Evolutionary conservation across 495 filamentous ascomycete genomes (phyloP).

Genomic region (Penicillium ochrochloron): DNA sequence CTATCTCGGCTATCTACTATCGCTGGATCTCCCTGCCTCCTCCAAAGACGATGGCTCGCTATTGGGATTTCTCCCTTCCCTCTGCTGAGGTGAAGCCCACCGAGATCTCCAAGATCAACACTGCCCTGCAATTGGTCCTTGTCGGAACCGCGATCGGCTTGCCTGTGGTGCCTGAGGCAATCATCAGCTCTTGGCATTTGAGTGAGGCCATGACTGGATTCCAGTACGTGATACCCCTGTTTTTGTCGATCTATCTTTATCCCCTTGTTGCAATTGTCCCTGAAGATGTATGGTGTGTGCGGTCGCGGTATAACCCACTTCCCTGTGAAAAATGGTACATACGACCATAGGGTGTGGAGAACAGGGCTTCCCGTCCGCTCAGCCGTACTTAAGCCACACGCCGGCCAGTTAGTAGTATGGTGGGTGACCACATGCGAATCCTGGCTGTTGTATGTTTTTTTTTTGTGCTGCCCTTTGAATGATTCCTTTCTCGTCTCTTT

Average conservation of each 20-base stretch:
- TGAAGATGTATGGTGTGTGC: not conserved
- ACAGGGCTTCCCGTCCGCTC: slow-evolving; percentile 55
- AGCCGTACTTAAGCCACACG: slow-evolving; percentile 57
- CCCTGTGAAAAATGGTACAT: slow-evolving; percentile 32
- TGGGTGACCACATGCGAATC: slow-evolving; percentile 57
- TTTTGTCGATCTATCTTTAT: slow-evolving; percentile 9
- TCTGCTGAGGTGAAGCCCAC: slow-evolving; percentile 93
- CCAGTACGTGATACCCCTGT: slow-evolving; percentile 62
- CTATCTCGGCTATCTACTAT: slow-evolving; percentile 90
- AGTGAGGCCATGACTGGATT: slow-evolving; percentile 61
- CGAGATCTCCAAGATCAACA: slow-evolving; percentile 88
- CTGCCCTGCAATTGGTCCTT: slow-evolving; percentile 75
- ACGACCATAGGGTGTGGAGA: slow-evolving; percentile 56
- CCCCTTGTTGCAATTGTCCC: slow-evolving; percentile 5
- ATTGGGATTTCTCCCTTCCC: slow-evolving; percentile 96
- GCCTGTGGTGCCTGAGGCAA: slow-evolving; percentile 61
- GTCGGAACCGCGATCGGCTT: slow-evolving; percentile 77
- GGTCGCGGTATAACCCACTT: slow-evolving; percentile 20
- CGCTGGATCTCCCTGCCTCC: slow-evolving; percentile 91
- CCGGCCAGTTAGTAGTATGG: slow-evolving; percentile 54
- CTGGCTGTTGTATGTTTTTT: slow-evolving; percentile 49
- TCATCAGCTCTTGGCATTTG: slow-evolving; percentile 54
- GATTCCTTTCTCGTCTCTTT: not conserved
- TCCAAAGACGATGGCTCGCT: slow-evolving; percentile 89
- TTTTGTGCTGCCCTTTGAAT: not conserved